phyloP scores from a whole-genome alignment of 768 basidiomycete species.

The Rubroboletus pulcherrimus region DNA sequence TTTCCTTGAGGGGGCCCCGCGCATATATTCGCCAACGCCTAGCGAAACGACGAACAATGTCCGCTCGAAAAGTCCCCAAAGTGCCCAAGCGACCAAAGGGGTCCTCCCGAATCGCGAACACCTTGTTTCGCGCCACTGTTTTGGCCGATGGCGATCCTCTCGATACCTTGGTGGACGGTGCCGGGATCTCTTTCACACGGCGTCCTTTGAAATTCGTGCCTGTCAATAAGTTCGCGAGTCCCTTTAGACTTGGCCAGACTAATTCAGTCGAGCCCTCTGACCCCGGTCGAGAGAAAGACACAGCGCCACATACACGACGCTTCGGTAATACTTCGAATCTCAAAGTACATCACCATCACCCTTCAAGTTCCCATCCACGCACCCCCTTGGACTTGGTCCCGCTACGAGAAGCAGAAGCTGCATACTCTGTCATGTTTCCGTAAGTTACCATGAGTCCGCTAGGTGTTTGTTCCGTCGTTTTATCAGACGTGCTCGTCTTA shows the following conservation, averaged over 20 bases:
- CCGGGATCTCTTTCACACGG: slow-evolving; percentile 10
- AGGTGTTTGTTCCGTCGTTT: neutral
- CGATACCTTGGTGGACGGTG: slow-evolving; percentile 10
- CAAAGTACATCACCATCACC: slow-evolving; percentile 1
- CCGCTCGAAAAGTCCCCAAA: neutral
- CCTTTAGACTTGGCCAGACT: neutral
- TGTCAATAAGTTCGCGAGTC: slow-evolving; percentile 18
- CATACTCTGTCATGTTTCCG: slow-evolving; percentile 27
- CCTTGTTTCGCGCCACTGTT: slow-evolving; percentile 27
- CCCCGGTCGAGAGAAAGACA: neutral
- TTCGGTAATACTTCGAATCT: neutral
- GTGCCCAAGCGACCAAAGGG: neutral
- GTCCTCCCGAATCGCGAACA: slow-evolving; percentile 7
- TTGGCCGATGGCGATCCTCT: slow-evolving; percentile 25
- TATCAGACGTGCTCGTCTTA: slow-evolving; percentile 2
- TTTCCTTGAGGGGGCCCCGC: neutral
- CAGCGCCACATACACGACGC: neutral
- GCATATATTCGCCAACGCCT: slow-evolving; percentile 20
- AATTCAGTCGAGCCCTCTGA: neutral
- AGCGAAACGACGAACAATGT: neutral
- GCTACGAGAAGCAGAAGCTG: slow-evolving; percentile 25
- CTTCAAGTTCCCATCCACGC: neutral
- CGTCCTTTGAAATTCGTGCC: slow-evolving; percentile 29
- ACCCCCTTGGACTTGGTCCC: slow-evolving; percentile 25
- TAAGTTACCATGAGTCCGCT: slow-evolving; percentile 6